Evolutionary conservation across 495 filamentous ascomycete genomes (phyloP), one percentile per base, ranked within the genome.

Genomic region (Penicillium bialowiezense): DNA sequence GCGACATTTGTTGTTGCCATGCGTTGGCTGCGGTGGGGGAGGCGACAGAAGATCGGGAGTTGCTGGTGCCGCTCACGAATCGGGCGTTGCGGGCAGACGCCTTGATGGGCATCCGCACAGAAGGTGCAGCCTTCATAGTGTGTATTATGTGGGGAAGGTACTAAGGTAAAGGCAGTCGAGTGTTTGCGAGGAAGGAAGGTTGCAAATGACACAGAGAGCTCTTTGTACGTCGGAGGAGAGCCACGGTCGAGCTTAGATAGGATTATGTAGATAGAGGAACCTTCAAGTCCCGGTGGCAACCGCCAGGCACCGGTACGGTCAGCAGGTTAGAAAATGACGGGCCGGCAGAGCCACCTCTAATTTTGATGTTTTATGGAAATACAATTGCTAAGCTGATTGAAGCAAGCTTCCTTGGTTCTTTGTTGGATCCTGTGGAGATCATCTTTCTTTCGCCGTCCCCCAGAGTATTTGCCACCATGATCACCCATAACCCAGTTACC

Each of bases 11-110:
- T 15, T 52, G 56, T 14, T 67, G 61, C 50, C 53, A 58, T 42
- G 61, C 9, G 32, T 50, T 59, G 50, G 42, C 64, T 10, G 64
- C 44, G 23, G 63, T 59, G 23, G 67, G 48, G 6, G 68, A 66
- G 31, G 63, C 63, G 29, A 69, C 44, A 12, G 68, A 68, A 1
- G 70, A 73, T 44, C 61, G 63, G n/a, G 67, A 50, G 44, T 67
- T 70, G 55, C 62, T 59, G 17, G 70, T 73, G 14, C 65, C 63
- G 50, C 70, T 73, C 29, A 73, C 70, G 23, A 62, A 61, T 51
- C 69, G 35, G 26, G 42, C 45, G 28, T 43, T 44, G 47, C 44
- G 45, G 23, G 51, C 50, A 5, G 57, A 47, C 13, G 52, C 54
- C 46, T 52, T 47, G 35, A 37, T 53, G 34, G 67, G 60, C 48